Conservation (phyloP, 1,284 basidiomycete species). For the Cryptococcus sp. region DNA sequence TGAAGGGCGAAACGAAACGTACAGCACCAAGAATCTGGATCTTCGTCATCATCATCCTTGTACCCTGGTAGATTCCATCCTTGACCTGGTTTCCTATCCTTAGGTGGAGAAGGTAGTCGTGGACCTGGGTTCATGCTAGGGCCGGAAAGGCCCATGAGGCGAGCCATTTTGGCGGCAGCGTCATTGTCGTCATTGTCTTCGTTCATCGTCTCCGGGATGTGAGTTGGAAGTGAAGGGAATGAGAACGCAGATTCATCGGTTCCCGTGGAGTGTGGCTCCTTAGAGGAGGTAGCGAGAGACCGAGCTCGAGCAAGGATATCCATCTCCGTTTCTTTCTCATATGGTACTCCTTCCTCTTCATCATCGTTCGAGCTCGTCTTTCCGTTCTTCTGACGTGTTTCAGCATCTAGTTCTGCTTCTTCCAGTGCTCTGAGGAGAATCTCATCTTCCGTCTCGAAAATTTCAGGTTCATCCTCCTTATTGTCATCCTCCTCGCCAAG, state of each 20-base stretch:
- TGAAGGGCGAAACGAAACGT: constrained; percentile 6
- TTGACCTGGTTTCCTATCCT: not conserved
- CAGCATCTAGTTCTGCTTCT: not conserved
- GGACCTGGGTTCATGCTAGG: not conserved
- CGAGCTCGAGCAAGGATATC: no score
- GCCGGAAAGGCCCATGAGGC: not conserved
- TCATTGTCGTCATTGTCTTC: not conserved
- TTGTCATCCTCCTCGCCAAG: not conserved
- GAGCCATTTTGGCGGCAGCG: not conserved
- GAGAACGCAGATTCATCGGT: not conserved
- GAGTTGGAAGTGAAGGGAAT: not conserved
- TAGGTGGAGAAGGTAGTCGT: not conserved
- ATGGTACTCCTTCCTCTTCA: no score
- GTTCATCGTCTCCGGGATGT: not conserved
- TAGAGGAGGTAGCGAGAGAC: no score
- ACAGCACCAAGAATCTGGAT: constrained; percentile 27
- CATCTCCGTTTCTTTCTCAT: not conserved
- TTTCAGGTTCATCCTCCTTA: not conserved
- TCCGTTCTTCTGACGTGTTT: no score
- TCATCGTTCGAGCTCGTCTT: no score
- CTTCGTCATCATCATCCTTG: constrained; percentile 15
- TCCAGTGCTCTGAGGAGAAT: not conserved
- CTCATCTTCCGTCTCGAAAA: not conserved
- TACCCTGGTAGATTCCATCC: constrained; percentile 11
- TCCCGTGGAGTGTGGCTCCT: no score